Evolutionary conservation across 2,329 filamentous ascomycete genomes (phyloP).

Genomic region (Coniochaeta hoffmannii): DNA sequence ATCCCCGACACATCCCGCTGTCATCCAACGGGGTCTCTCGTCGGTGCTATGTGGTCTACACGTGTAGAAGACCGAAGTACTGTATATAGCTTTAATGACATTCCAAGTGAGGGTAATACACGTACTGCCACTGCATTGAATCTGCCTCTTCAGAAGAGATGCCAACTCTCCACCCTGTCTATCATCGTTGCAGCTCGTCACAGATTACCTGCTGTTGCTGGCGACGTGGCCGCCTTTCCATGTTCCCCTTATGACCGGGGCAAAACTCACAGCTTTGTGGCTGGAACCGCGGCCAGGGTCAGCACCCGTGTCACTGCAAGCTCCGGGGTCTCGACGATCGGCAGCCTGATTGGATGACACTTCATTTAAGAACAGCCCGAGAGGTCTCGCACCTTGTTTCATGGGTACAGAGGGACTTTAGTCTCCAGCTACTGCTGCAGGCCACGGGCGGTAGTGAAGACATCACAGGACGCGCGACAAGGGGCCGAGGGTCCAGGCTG

Average conservation of each 20-base stretch:
- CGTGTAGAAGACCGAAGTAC: no score
- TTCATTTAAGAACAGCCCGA: slow-evolving; percentile 1
- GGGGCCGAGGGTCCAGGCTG: background rate
- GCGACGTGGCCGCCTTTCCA: background rate
- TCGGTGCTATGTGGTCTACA: no score
- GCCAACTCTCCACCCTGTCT: background rate
- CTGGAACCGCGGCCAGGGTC: background rate
- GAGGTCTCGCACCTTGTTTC: background rate
- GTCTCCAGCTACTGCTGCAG: background rate
- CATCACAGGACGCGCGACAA: background rate
- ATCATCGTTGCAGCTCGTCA: background rate
- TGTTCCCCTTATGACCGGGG: background rate
- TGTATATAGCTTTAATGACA: no score
- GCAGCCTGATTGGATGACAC: background rate
- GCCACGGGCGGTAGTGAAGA: background rate
- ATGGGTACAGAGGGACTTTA: background rate
- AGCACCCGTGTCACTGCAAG: background rate
- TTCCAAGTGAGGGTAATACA: no score
- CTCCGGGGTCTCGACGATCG: background rate
- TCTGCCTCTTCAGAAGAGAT: no score
- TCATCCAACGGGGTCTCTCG: slow-evolving; percentile 6
- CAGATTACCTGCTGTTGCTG: background rate
- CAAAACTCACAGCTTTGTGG: background rate
- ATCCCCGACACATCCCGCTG: slow-evolving; percentile 10
- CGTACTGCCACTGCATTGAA: no score